Conservation (phyloP, 2,329 filamentous ascomycete species). For the Fusarium sp. region DNA sequence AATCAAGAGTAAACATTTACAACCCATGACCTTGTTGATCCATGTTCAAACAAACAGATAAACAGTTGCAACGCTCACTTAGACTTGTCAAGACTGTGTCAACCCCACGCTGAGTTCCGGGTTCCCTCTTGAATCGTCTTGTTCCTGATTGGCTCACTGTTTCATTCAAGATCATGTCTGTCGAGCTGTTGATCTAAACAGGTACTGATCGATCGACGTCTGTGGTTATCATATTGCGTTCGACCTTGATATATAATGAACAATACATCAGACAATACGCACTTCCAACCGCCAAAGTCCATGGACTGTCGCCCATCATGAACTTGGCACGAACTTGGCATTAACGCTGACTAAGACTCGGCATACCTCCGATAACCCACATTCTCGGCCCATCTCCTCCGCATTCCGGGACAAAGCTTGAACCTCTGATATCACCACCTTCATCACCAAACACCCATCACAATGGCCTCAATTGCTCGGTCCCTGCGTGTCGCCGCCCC, state of each 20-base stretch:
- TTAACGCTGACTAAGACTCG: conserved; percentile 38
- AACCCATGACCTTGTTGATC: conserved; percentile 13
- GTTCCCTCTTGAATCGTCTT: neutral
- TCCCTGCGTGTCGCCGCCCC: conserved; percentile 67
- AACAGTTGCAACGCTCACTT: neutral
- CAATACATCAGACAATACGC: neutral
- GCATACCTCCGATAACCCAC: conserved; percentile 36
- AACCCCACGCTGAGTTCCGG: conserved; percentile 14
- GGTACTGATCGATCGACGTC: neutral
- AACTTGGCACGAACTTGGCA: too few relatives aligned
- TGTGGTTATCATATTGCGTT: neutral
- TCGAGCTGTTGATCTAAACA: neutral
- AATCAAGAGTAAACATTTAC: neutral
- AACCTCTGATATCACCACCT: conserved; percentile 41
- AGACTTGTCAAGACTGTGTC: neutral
- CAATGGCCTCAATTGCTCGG: conserved; percentile 75
- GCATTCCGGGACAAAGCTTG: conserved; percentile 39
- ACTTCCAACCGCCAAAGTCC: too few relatives aligned
- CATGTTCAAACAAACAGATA: conserved; percentile 15
- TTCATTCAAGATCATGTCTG: conserved; percentile 19
- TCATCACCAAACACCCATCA: conserved; percentile 37
- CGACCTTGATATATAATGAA: too few relatives aligned
- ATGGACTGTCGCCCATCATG: too few relatives aligned
- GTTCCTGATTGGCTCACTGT: conserved; percentile 30
- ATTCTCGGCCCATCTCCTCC: conserved; percentile 41